phyloP scores from a whole-genome alignment of 139 green algal species.

The Mesostigma viride region DNA sequence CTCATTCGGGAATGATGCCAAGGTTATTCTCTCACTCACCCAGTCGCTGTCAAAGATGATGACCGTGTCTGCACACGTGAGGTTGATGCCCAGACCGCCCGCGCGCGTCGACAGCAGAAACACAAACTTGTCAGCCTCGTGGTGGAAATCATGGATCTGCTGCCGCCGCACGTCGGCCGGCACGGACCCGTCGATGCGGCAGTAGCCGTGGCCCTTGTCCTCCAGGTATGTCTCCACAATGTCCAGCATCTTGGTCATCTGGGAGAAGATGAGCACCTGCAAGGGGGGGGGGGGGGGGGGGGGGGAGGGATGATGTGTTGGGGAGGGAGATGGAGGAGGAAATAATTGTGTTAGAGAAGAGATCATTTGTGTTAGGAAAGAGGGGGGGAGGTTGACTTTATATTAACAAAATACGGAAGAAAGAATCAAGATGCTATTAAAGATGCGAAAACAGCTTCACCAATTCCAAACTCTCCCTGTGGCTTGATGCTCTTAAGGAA shows the following conservation, averaged over 20 bases:
- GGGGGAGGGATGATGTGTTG: no score
- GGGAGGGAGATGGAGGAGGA: no score
- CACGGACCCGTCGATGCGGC: conserved; percentile 81
- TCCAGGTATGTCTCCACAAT: conserved; percentile 84
- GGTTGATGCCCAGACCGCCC: conserved; percentile 87
- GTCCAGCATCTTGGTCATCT: conserved; percentile 98
- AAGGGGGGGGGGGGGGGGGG: no score
- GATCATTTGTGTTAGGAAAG: not conserved
- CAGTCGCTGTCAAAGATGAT: conserved; percentile 61
- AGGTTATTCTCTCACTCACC: no score
- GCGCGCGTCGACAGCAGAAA: conserved; percentile 96
- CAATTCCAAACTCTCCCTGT: no score
- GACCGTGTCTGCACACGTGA: conserved; percentile 78
- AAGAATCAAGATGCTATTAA: no score
- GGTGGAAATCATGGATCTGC: conserved; percentile 68
- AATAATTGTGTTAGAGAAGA: not conserved
- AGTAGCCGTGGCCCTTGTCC: conserved; percentile 52
- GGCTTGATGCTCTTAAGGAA: no score
- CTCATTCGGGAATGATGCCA: conserved; percentile 93
- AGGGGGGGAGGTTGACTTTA: not conserved
- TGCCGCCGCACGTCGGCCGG: conserved; percentile 40
- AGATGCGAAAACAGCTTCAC: no score
- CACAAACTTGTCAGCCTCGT: conserved; percentile 49
- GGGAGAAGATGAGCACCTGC: conserved; percentile 83
- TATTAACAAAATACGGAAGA: no score